Evolutionary conservation across 2,329 filamentous ascomycete species (phyloP), one percentile per base, ranked within the genome.

Genomic region (Lojkania enalia): DNA sequence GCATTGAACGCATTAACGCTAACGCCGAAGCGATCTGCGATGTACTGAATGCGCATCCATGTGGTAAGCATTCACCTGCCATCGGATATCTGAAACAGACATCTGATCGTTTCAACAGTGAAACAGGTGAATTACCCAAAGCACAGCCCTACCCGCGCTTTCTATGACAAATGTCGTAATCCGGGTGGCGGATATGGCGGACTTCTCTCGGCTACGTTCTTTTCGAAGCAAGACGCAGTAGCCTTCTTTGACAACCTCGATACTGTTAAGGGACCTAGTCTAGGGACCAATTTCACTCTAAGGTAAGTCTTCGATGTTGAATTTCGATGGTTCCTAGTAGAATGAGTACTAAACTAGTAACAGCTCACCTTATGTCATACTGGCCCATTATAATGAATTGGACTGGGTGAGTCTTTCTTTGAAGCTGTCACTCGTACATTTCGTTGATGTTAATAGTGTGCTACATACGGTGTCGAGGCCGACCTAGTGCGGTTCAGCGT

Each of bases 221-320:
- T 88, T 56, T 77, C 77, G 1, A 82, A 79, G 44, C 75, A 78
- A 20, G 84, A 91, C 51, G 88, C 92, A 0, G 75, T 89, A 42
- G 80, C 82, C 1, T 96, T 97, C 68, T 96, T 87, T 70, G 90
- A 99, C 70, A 79, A 81, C 11, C 74, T 99, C 13, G 84, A 95
- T 51, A 94, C 90, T 1, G 85, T 90, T 29, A 99, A 99, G 70
- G 94, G 94, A 0, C 94, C 94, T 0, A 96, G 90, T 70, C 75
- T 99, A 38, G 94, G 94, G 2, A 97, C 94, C 0, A 99, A 99
- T 70, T 99, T 99, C 67, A 97, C 94, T 0, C 76, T 99, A 27
- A 86, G 74, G 76, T 78, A 46, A 54, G 63, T 55, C 35, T 20
- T 4, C 20, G 13, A 11, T 35, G 14, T 18, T 11, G 14, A 30